Base-by-base conservation (phyloP, 1,284 basidiomycete genomes). In the Lentinula novae-zelandiae region DNA sequence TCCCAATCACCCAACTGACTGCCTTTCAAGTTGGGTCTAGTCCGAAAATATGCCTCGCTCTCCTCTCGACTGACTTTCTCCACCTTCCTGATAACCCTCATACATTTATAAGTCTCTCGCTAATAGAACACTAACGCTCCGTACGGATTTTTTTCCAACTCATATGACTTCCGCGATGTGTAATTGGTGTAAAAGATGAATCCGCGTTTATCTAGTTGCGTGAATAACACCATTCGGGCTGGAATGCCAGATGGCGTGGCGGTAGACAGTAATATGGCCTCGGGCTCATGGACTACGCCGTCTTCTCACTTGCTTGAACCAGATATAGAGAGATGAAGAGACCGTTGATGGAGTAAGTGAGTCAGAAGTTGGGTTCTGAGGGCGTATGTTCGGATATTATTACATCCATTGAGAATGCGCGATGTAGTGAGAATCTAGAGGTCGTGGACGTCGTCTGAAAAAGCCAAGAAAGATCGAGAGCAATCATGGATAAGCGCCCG, bases 131-230 rank as follows among this genome's bases (percentile, higher is more conserved):
- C 87, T 22, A 96, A 77, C 1, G 93, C 86, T 0, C 91, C 94
- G 68, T 88, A 81, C 0, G 92, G 90, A 69, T 95, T 96, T 46
- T 76, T 81, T 2, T 73, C 64, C 50, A 99, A 79, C 73, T 98
- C 97, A 39, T 76, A 71, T 1, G 92, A 93, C 76, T 99, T 99
- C 64, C 96, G 85, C 17, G 94, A 96, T 40, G 83, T 83, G 78
- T 99, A 99, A 78, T 99, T 99, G 40, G 95, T 96, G 82, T 86
- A 99, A 77, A 98, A 98, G 59, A 96, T 84, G 76, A 99, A 98
- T 40, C 96, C 95, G 55, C 78, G 82, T 27, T 80, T 70, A 75
- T 96, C 92, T 68, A 93, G 85, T 68, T 94, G 85, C 74, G 98
- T 98, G 69, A 98, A 87, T 64, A 98, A 86, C 55, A 98, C 96